Evolutionary conservation across 805 yeast species (phyloP), one percentile per base, ranked within the genome.

Genomic region (Ogataea polymorpha): DNA sequence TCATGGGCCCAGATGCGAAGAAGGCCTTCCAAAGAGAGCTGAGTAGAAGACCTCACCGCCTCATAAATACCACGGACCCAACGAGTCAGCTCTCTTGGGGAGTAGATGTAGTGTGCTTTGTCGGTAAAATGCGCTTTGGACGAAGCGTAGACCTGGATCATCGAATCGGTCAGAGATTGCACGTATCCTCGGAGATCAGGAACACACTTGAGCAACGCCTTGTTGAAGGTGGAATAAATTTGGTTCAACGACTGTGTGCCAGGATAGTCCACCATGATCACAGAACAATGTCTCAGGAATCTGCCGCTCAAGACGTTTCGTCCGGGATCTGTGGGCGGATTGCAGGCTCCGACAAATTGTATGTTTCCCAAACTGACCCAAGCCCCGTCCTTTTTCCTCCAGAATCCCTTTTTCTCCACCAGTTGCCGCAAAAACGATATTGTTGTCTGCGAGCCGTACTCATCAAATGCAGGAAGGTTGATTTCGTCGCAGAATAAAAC

Each of bases 321-420:
- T 0, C 96, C 96, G 3, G 79, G 76, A 60, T 86, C 95, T 0
- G 80, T 71, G 0, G 96, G 82, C 1, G 96, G 93, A 55, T 91
- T 91, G 59, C 98, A 91, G 0, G 98, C 97, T 7, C 95, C 97
- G n/a, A 89, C 93, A 63, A 91, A 72, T 54, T 85, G 95, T 20
- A 91, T 69, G 33, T 80, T 72, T 13, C 71, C 66, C 7, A 88
- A 45, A 0, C 66, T 48, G 1, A 90, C 78, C 96, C 96, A 91
- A 18, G 70, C 70, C 34, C 71, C 68, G 21, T 76, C 77, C 9
- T 62, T 53, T 0, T 71, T 61, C 36, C 77, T 70, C 93, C 96
- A 88, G 56, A 88, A 91, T 0, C 97, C 96, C 1, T 67, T 59
- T 15, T 74, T 73, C 49, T 84, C 91, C 6, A 86, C 65, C 55